A percentile compares a stretch with the other conserved stretches of the same genome.
These are phyloP conservation scores for Conticribra weissflogii DNA, from an alignment of 108 stramenopile genomes.

Conservation along the genomic window DNA sequence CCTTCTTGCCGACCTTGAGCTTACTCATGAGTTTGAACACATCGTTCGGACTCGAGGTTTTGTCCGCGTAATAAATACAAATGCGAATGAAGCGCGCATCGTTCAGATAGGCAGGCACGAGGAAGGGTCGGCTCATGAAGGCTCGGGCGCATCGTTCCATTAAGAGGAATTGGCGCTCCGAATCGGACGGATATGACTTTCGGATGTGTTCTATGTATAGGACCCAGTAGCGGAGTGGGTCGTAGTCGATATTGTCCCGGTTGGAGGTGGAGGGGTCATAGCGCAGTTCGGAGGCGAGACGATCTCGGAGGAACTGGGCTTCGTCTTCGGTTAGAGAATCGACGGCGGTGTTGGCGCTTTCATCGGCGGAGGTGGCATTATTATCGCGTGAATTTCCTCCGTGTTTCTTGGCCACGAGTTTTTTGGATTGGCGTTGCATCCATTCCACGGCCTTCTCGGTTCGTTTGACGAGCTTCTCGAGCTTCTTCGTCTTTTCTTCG, in stretches of 20 bases:
- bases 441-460: constrained; percentile 54
- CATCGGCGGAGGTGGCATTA: no score
- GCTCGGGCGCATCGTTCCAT: constrained; percentile 83
- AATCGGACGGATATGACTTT: constrained; percentile 70
- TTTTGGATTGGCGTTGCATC: constrained; percentile 19
- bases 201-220: constrained; percentile 82
- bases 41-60: constrained; percentile 62
- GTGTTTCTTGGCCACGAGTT: no score
- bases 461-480: constrained; percentile 66
- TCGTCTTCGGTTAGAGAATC: constrained; percentile 50
- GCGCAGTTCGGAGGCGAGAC: constrained; percentile 22
- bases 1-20: constrained; percentile 60
- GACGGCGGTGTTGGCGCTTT: neutral
- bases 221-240: constrained; percentile 82
- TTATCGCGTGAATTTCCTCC: no score
- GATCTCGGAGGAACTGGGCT: constrained; percentile 9
- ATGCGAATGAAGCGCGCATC: constrained; percentile 79
- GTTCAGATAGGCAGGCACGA: constrained; percentile 56
- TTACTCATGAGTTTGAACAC: constrained; percentile 80
- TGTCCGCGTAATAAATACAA: constrained; percentile 84
- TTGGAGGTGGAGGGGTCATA: constrained; percentile 23
- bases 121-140: constrained; percentile 49
- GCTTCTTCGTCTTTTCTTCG: constrained; percentile 48
- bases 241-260: constrained; percentile 43
- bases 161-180: constrained; percentile 73